Evolutionary conservation across 148 eudicot species (phyloP), one percentile per base, ranked within the genome.

Genomic region (Arbutus unedo): DNA sequence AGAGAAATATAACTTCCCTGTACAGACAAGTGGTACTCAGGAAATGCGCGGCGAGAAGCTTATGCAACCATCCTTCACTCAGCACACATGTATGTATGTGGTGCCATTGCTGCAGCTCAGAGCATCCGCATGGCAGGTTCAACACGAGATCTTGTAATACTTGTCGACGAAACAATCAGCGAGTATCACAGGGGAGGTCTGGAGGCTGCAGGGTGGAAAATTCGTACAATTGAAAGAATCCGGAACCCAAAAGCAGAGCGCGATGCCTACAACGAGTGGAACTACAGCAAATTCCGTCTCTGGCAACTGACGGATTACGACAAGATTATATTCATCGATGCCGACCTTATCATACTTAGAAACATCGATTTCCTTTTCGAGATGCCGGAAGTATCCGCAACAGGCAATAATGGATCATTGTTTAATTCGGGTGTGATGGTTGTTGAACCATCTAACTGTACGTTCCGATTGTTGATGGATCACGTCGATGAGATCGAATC

Each of bases 361-460:
- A 96, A 96, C 77, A 89, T 96, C 8, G 99, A 96, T 84, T 90
- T 93, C 81, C 89, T 96, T 0, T 96, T 94, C 55, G 86, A 89
- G 51, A 90, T 93, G 89, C 97, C 99, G 0, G 97, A 96, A 82
- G 92, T 96, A 41, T 82, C 98, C 19, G 98, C 94, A 15, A 94
- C 83, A 0, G 97, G 98, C 19, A 96, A 96, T 56, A 91, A 96
- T 55, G 98, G 90, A 0, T 89, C 98, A 38, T 90, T 94, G 44
- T 96, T 96, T 78, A 95, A 95, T 86, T 95, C 98, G 0, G 98
- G 98, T 1, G 94, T 96, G n/a, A 96, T 96, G 98, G 94, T 96
- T 25, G 82, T 96, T 15, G 98, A 96, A 83, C 98, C 98, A 54
- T 96, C 98, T n/a, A 91, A 94, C 38, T 93, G 95, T 78, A 94